A percentile compares a stretch with the other conserved stretches of the same genome.
These are phyloP conservation scores for Pythium aristosporum DNA, from an alignment of 352 stramenopile species.

Conservation along the genomic window DNA sequence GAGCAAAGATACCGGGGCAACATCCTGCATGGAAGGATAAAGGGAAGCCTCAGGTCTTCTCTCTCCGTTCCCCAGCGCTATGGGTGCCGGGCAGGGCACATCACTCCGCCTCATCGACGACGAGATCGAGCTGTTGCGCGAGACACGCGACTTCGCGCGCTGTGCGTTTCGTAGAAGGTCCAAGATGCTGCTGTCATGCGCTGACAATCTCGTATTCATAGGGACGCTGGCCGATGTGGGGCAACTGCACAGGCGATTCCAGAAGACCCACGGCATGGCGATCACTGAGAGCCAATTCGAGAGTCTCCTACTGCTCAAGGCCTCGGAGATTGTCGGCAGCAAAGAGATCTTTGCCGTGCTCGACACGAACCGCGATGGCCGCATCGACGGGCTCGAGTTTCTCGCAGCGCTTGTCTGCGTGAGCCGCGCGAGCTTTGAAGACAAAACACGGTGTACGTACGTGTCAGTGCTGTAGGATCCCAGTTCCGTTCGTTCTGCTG, in stretches of 20 bases:
- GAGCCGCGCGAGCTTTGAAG: slow-evolving; percentile 71
- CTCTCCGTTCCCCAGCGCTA: slow-evolving; percentile 13
- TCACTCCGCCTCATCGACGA: slow-evolving; percentile 51
- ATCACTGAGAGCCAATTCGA: slow-evolving; percentile 80
- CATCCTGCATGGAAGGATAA: background rate
- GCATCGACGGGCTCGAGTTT: slow-evolving; percentile 81
- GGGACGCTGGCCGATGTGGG: slow-evolving; percentile 69
- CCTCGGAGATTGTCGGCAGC: slow-evolving; percentile 51
- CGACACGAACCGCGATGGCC: slow-evolving; percentile 68
- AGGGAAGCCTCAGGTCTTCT: background rate
- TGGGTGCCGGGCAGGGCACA: slow-evolving; percentile 55
- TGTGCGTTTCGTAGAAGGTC: slow-evolving; percentile 36
- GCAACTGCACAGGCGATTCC: slow-evolving; percentile 60
- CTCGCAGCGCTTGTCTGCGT: slow-evolving; percentile 69
- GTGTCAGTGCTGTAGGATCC: no score
- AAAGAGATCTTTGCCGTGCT: slow-evolving; percentile 77
- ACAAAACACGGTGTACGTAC: slow-evolving; percentile 71
- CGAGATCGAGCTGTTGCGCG: slow-evolving; percentile 64
- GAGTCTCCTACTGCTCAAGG: slow-evolving; percentile 62
- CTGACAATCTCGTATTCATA: slow-evolving; percentile 15
- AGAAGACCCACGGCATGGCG: slow-evolving; percentile 72
- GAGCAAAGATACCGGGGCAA: background rate
- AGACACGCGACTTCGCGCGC: slow-evolving; percentile 76
- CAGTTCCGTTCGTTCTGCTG: background rate
- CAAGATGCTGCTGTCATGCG: background rate